These are phyloP conservation scores for Parietaria judaica DNA, from an alignment of 306 rosid genomes.

Conservation along the genomic window DNA sequence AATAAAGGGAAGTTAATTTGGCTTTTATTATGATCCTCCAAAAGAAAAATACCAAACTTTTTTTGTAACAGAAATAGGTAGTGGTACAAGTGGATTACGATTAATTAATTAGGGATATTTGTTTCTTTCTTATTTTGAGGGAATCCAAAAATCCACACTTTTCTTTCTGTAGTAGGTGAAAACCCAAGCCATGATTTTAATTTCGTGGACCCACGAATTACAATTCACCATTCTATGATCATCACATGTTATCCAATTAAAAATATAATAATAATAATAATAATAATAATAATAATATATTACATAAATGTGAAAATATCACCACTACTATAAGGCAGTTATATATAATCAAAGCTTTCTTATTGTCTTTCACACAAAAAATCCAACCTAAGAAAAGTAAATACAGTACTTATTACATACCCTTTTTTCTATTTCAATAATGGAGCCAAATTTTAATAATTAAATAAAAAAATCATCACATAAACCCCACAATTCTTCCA, in stretches of 20 bases:
- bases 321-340: too few relatives aligned
- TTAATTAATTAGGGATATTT: not conserved
- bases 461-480: not conserved
- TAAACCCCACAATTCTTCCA: not conserved
- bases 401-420: not conserved
- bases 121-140: not conserved
- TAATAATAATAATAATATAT: too few relatives aligned
- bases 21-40: constrained; percentile 1
- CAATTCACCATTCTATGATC: constrained; percentile 14
- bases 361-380: not conserved
- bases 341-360: not conserved
- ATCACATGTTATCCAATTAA: constrained; percentile 13
- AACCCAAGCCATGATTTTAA: constrained; percentile 8
- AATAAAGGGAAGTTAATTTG: not conserved
- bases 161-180: constrained; percentile 18
- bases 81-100: not conserved
- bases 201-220: constrained; percentile 18
- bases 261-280: too few relatives aligned
- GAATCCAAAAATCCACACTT: not conserved
- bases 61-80: constrained; percentile 12
- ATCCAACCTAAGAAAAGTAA: not conserved
- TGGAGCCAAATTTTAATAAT: not conserved
- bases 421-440: not conserved
- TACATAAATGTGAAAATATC: not conserved
- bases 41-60: constrained; percentile 6